Evolutionary conservation across 192 early-diverging fungal genomes (phyloP).

Genomic region (Helicostylum pulchrum): DNA sequence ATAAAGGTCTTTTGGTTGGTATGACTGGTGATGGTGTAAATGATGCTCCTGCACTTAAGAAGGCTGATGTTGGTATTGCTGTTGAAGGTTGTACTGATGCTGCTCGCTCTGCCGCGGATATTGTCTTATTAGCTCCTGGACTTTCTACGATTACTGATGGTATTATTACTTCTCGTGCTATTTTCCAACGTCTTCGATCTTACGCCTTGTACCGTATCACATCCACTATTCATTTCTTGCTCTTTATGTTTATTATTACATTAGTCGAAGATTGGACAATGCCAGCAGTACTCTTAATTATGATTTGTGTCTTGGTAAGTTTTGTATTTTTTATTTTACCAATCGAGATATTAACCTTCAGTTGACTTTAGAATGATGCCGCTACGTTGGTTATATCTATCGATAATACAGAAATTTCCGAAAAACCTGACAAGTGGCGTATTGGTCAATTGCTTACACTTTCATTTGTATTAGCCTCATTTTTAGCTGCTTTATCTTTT

Average conservation of each 20-base stretch:
- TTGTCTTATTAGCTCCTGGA: constrained; percentile 86
- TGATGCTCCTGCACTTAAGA: constrained; percentile 97
- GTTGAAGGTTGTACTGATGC: constrained; percentile 95
- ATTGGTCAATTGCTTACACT: constrained; percentile 88
- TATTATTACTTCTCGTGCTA: constrained; percentile 83
- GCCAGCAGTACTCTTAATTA: constrained; percentile 75
- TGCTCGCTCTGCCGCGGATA: constrained; percentile 92
- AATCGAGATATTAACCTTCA: background rate
- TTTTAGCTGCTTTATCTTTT: constrained; percentile 76
- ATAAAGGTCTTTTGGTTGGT: constrained; percentile 78
- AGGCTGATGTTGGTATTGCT: constrained; percentile 97
- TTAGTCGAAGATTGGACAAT: constrained; percentile 79
- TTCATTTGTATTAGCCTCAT: constrained; percentile 71
- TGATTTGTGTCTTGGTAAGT: constrained; percentile 76
- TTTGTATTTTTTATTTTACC: background rate
- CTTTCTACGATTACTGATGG: constrained; percentile 93
- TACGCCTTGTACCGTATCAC: constrained; percentile 95
- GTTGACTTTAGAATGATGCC: constrained; percentile 66
- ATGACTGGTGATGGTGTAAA: constrained; percentile 92
- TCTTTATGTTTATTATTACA: constrained; percentile 94
- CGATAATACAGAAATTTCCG: constrained; percentile 90
- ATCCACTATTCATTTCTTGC: constrained; percentile 91
- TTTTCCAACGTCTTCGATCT: constrained; percentile 94
- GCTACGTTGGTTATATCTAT: constrained; percentile 89
- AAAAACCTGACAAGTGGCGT: constrained; percentile 90